phyloP scores from a whole-genome alignment of 1,284 basidiomycete genomes.

The Ceratobasidium sp. region DNA sequence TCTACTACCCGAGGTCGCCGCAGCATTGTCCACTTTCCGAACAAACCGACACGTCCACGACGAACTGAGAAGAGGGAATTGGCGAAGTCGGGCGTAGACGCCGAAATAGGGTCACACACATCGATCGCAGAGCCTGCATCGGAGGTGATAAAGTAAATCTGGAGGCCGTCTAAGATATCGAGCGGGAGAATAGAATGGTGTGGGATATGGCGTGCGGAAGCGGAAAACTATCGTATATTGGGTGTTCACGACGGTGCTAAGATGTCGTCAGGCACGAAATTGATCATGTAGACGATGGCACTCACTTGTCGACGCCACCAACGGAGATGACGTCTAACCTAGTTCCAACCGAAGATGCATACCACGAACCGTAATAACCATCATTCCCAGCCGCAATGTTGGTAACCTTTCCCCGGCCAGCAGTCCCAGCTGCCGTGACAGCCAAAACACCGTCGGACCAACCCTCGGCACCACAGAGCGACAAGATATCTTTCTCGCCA shows the following conservation, averaged over 20 bases:
- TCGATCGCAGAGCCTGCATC: constrained; percentile 60
- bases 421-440: constrained; percentile 56
- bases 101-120: constrained; percentile 71
- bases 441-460: constrained; percentile 57
- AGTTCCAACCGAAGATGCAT: constrained; percentile 44
- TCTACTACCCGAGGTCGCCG: constrained; percentile 64
- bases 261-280: too few species aligned
- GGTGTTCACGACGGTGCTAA: constrained; percentile 8
- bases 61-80: constrained; percentile 64
- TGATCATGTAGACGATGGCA: too few species aligned
- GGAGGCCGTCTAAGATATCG: neutral
- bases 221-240: constrained; percentile 44
- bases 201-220: neutral
- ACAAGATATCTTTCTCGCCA: constrained; percentile 60
- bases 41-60: constrained; percentile 66
- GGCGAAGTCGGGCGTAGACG: constrained; percentile 67
- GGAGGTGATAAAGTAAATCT: constrained; percentile 53
- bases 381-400: constrained; percentile 48
- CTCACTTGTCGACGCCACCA: constrained; percentile 47
- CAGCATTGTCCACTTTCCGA: constrained; percentile 64
- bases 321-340: constrained; percentile 47
- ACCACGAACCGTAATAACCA: constrained; percentile 47
- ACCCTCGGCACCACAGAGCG: constrained; percentile 55
- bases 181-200: neutral
- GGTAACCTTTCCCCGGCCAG: constrained; percentile 55